Base-by-base conservation (phyloP, 1,284 basidiomycete species). In the Cutaneotrichosporon sp. region DNA sequence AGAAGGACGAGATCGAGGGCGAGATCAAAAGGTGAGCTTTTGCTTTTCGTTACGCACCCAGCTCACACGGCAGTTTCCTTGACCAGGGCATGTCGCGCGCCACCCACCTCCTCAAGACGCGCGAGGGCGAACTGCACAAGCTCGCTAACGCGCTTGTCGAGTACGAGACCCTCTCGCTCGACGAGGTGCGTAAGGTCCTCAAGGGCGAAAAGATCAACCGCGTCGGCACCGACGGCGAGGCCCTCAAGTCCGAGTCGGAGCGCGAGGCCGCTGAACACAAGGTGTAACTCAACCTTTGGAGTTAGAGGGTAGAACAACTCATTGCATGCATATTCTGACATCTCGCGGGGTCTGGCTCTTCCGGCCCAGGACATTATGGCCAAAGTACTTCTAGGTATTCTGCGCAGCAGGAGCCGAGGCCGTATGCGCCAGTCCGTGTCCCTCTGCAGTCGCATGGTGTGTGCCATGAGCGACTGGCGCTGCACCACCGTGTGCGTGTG, bases 121-220 rank as follows among this genome's bases (percentile, higher is more conserved):
- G 83, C 74, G 78, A 87, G 67, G 80, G 83, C 30, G 89, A 96
- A 69, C 77, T 97, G 46, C 88, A 94, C 75, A 80, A 77, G 87
- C 81, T 96, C 45, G 92, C 92, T 4, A 80, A 82, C 51, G 92
- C 93, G 4, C 78, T 97, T 54, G 83, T 96, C 17, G 90, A 94
- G 70, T 86, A 94, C 75, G 92, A 97, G 78, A 96, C 92, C n/a
- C 77, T 97, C 57, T 84, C 85, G 60, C 79, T 83, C 38, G 84
- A 88, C 18, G 90, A 97, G 74, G 92, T 96, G 18, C 78, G 80
- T 68, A 84, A 83, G 74, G 86, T 91, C n/a, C 82, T 93, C 68
- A 83, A 80, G 54, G 90, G 90, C 35, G 84, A 90, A 72, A 78
- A 80, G 55, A 85, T 93, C 69, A 55, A 71, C 43, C 54, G 70